Conservation (phyloP, 305 asterid genomes). For the Euphrasia arctica region DNA sequence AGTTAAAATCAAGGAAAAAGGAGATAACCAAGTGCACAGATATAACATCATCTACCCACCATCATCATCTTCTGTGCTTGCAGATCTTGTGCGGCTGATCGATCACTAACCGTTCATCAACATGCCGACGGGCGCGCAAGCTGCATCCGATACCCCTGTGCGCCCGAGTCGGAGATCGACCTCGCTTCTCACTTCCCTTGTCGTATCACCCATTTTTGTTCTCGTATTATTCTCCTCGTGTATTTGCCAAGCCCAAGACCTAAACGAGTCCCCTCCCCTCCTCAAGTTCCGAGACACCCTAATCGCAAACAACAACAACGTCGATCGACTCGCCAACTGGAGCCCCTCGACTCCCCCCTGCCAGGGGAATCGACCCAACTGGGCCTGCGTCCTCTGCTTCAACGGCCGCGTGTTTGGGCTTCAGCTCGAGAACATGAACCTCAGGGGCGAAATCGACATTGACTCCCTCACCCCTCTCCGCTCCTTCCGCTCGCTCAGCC, state of each 20-base stretch:
- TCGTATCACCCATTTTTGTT: background rate
- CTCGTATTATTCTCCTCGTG: background rate
- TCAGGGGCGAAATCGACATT: conserved; percentile 57
- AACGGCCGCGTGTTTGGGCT: conserved; percentile 63
- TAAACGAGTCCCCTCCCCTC: conserved; percentile 31
- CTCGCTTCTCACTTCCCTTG: background rate
- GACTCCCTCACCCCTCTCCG: conserved; percentile 52
- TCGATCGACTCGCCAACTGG: conserved; percentile 54
- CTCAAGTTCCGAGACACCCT: conserved; percentile 47
- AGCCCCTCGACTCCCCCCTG: conserved; percentile 51
- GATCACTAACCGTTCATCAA: conserved; percentile 25
- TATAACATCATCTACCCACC: too few species aligned
- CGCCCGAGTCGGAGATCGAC: conserved; percentile 31
- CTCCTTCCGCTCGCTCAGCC: conserved; percentile 54
- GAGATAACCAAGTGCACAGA: background rate
- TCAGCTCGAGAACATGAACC: conserved; percentile 64
- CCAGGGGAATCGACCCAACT: conserved; percentile 37
- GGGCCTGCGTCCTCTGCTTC: conserved; percentile 67
- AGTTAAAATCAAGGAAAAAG: background rate
- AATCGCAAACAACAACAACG: background rate
- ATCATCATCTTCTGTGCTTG: background rate
- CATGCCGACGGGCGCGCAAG: conserved; percentile 51
- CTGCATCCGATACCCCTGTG: conserved; percentile 36
- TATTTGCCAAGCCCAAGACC: conserved; percentile 9
- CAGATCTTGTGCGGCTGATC: conserved; percentile 5